phyloP scores from a whole-genome alignment of 2,329 filamentous ascomycete species.

The Aphanocladium album region DNA sequence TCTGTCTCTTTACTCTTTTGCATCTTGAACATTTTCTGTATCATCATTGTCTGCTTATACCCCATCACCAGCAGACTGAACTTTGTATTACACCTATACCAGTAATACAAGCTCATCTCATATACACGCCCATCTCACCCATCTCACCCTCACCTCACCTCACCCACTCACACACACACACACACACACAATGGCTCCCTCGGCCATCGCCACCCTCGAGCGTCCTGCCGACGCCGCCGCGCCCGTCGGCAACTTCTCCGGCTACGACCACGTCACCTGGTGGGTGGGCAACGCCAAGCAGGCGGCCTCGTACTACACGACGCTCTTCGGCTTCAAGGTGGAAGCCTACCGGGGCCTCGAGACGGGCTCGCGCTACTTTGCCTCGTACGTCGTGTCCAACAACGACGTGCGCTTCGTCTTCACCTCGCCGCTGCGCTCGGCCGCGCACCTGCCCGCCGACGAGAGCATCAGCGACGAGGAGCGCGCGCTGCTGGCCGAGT shows the following conservation, averaged over 20 bases:
- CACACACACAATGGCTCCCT: conserved; percentile 49
- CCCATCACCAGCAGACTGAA: neutral
- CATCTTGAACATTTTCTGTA: neutral
- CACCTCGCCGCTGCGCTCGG: conserved; percentile 70
- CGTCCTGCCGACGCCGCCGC: conserved; percentile 48
- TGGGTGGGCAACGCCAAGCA: conserved; percentile 97
- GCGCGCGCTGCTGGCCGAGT: conserved; percentile 60
- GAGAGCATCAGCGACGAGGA: conserved; percentile 62
- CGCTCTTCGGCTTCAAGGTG: conserved; percentile 77
- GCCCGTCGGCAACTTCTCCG: conserved; percentile 59
- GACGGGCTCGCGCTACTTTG: conserved; percentile 74
- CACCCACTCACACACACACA: neutral
- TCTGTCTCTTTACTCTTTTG: neutral
- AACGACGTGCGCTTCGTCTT: conserved; percentile 75
- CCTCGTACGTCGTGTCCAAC: conserved; percentile 80
- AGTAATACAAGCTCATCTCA: neutral
- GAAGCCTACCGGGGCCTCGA: conserved; percentile 85
- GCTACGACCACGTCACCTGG: conserved; percentile 93
- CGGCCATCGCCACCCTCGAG: conserved; percentile 46
- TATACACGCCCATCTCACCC: neutral
- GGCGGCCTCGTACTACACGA: conserved; percentile 82
- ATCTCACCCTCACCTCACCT: neutral
- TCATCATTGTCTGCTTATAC: neutral
- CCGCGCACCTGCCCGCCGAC: conserved; percentile 47
- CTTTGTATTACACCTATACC: neutral